Conservation (phyloP, 441 rosid genomes). For the Gossypium lobatum region DNA sequence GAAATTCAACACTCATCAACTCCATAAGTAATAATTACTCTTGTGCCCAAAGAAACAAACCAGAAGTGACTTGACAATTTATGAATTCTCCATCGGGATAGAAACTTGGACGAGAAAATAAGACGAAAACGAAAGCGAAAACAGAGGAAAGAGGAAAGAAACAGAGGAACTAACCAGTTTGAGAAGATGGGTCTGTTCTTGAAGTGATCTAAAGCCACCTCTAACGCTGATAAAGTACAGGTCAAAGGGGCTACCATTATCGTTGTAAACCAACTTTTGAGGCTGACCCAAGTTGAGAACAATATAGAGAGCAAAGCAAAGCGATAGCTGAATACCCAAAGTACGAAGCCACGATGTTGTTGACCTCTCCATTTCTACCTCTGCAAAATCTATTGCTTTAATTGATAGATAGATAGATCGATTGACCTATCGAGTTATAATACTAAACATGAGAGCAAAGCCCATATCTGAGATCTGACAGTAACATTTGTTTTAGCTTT, state of each 20-base stretch:
- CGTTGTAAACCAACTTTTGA: constrained; percentile 22
- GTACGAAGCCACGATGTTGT: constrained; percentile 46
- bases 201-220: constrained; percentile 46
- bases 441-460: not conserved
- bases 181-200: constrained; percentile 51
- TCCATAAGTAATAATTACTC: not conserved
- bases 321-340: constrained; percentile 43
- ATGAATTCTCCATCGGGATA: not conserved
- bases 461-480: not conserved
- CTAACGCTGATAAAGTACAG: constrained; percentile 57
- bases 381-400: not conserved
- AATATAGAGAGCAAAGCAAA: constrained; percentile 48
- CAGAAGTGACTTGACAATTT: not conserved
- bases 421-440: not conserved
- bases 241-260: constrained; percentile 25
- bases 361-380: constrained; percentile 37
- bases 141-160: too few species aligned
- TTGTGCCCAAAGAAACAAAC: not conserved
- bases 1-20: not conserved
- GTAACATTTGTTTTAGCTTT: not conserved
- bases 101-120: not conserved
- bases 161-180: constrained; percentile 41
- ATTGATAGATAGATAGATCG: not conserved
- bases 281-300: constrained; percentile 57
- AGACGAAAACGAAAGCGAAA: constrained; percentile 3